These are phyloP conservation scores for Colletotrichum brevisporum DNA, from an alignment of 2,329 filamentous ascomycete genomes.

Conservation along the genomic window DNA sequence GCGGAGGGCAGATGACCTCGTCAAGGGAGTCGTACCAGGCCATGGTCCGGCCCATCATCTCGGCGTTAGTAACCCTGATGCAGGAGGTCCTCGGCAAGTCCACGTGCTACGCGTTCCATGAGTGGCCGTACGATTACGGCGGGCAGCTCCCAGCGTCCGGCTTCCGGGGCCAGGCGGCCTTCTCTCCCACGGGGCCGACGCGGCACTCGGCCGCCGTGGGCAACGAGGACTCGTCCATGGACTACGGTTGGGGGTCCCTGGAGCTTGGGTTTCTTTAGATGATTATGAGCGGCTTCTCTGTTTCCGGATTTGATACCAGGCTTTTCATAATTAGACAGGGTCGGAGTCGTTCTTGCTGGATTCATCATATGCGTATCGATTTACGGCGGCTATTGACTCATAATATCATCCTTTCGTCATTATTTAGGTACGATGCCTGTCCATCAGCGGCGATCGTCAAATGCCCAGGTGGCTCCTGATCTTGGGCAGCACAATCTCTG, in stretches of 20 bases:
- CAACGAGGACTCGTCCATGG: slow-evolving; percentile 31
- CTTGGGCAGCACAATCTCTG: slow-evolving; percentile 46
- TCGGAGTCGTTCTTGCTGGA: neutral
- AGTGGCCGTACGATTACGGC: slow-evolving; percentile 38
- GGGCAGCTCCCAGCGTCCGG: slow-evolving; percentile 20
- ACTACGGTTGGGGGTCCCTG: slow-evolving; percentile 38
- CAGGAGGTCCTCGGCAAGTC: slow-evolving; percentile 52
- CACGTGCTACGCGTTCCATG: slow-evolving; percentile 46
- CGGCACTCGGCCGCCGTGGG: slow-evolving; percentile 27
- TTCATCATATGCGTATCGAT: neutral
- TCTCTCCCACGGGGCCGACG: slow-evolving; percentile 37
- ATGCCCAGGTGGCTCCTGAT: slow-evolving; percentile 42
- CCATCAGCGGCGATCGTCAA: neutral
- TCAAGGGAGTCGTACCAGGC: slow-evolving; percentile 42
- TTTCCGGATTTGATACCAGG: slow-evolving; percentile 7
- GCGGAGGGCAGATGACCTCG: slow-evolving; percentile 21
- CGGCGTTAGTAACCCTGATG: slow-evolving; percentile 46
- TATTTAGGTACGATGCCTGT: too few species aligned
- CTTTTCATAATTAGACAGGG: neutral
- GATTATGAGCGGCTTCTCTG: neutral
- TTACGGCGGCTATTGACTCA: too few species aligned
- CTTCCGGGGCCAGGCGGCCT: slow-evolving; percentile 28
- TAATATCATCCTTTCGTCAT: too few species aligned
- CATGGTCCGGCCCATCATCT: slow-evolving; percentile 42
- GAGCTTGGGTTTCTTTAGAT: slow-evolving; percentile 39